Evolutionary conservation across 2,329 filamentous ascomycete genomes (phyloP).

Genomic region (Seiridium cupressi): DNA sequence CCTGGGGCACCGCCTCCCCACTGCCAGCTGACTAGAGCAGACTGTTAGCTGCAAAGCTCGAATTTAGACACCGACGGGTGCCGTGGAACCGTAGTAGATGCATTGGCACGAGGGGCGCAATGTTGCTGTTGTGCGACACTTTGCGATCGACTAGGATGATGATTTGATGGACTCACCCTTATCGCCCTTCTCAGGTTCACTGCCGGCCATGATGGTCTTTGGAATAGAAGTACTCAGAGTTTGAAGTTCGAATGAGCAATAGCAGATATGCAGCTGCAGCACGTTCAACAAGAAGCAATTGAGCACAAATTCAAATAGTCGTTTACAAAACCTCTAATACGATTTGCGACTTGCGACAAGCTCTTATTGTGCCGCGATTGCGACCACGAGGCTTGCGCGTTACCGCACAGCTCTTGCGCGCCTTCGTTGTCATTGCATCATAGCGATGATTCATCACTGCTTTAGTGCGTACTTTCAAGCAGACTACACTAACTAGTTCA

Average conservation of each 20-base stretch:
- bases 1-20: slow-evolving; percentile 55
- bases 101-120: background rate
- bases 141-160: background rate
- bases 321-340: background rate
- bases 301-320: background rate
- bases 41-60: background rate
- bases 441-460: slow-evolving; percentile 5
- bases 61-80: background rate
- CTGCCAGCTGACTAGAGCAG: slow-evolving; percentile 58
- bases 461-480: background rate
- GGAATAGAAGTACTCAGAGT: background rate
- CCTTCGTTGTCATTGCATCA: background rate
- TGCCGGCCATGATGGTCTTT: slow-evolving; percentile 1
- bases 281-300: background rate
- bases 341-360: background rate
- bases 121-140: background rate
- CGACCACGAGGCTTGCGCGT: background rate
- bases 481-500: background rate
- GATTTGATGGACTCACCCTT: slow-evolving; percentile 4
- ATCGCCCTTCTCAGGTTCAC: slow-evolving; percentile 10
- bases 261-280: background rate
- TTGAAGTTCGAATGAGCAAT: background rate
- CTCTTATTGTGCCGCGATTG: background rate
- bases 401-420: background rate
- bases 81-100: background rate